Base-by-base conservation (phyloP, 257 asterid species). In the Cruciata laevipes region DNA sequence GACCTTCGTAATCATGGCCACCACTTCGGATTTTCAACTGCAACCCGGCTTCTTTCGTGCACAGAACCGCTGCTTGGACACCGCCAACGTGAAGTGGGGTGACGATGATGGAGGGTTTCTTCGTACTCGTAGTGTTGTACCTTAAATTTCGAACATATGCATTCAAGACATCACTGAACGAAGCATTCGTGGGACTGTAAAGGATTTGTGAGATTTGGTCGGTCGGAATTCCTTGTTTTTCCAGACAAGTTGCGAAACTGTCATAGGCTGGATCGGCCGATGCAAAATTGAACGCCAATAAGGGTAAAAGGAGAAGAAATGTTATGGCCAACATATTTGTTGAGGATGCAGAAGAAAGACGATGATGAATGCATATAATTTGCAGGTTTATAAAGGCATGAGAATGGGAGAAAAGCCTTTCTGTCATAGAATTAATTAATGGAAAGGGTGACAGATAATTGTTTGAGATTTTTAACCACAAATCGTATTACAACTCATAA, bases 21-120 rank as follows among this genome's bases (percentile, higher is more conserved):
- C 87, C 89, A n/a, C 90, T 84, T 16, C 88, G 78, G 61, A 79
- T 75, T 35, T 72, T 80, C 11, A 86, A 74, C 9, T 67, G 78
- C 14, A 85, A 17, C 1, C 73, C 67, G 16, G 65, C 63, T 10
- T 47, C 27, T 57, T 76, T 77, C 7, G 83, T 56, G 61, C 89
- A 81, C 5, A 63, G 0, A 8, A 81, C 66, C 9, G 79, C 32
- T 3, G 76, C 78, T 11, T 59, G 72, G 3, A 79, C 71, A 0
- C 77, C 81, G 10, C 68, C 18, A 13, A 38, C 77, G 0, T 3
- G 1, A 44, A 56, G n/a, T 17, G 87, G 83, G 17, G 85, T 61
- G 11, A 80, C 69, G 16, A 84, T 84, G 21, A 76, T 31, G 25
- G 33, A 60, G 11, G 88, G 88, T n/a, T 76, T 80, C 10, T 64